Evolutionary conservation across 305 asterid species (phyloP).

Genomic region (Rubia balearica): DNA sequence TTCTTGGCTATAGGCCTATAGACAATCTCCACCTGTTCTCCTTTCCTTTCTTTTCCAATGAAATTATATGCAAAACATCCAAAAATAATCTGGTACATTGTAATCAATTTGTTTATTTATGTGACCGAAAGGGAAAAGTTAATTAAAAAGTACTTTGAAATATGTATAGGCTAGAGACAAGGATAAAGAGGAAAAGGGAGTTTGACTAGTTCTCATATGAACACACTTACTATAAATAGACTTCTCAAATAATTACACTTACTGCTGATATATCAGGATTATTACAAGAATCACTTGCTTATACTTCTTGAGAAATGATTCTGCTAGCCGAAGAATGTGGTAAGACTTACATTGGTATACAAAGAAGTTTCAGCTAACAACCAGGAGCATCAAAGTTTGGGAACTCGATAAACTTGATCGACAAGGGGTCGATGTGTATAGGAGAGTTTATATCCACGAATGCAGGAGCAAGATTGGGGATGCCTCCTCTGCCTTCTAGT

Average conservation of each 20-base stretch:
- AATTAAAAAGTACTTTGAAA: no score
- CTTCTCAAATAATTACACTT: neutral
- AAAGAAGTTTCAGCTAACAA: conserved; percentile 35
- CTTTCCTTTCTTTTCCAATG: neutral
- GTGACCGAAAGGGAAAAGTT: neutral
- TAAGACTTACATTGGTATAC: neutral
- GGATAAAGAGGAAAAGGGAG: neutral
- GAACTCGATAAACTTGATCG: conserved; percentile 61
- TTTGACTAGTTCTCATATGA: neutral
- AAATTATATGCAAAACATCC: neutral
- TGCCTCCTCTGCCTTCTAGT: conserved; percentile 35
- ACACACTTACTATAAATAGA: conserved; percentile 1
- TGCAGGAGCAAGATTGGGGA: conserved; percentile 44
- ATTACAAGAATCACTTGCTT: neutral
- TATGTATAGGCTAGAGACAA: neutral
- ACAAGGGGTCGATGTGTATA: conserved; percentile 41
- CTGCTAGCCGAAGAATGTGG: conserved; percentile 3
- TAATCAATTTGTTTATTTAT: neutral
- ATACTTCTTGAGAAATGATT: neutral
- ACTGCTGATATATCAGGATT: neutral
- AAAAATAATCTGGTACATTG: neutral
- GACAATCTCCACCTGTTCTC: neutral
- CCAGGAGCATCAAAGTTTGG: conserved; percentile 57
- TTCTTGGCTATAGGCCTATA: neutral
- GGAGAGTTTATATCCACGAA: conserved; percentile 29